These are phyloP conservation scores for Ajuga chamaepitys DNA, from an alignment of 257 asterid species.

Conservation along the genomic window DNA sequence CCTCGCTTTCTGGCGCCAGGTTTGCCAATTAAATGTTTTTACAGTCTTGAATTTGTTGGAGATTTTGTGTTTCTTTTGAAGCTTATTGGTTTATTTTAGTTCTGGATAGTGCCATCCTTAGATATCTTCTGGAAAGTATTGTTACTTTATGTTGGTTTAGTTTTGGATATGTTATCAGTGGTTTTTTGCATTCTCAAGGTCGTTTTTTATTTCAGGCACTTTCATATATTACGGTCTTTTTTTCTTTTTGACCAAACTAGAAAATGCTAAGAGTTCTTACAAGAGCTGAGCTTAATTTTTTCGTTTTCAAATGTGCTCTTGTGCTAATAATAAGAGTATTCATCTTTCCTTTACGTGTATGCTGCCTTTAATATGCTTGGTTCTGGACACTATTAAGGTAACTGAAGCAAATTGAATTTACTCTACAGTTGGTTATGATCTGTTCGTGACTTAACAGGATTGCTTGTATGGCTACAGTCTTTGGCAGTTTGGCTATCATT, in stretches of 20 bases:
- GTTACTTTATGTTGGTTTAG: not conserved
- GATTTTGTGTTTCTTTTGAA: not conserved
- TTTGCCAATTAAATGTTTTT: not conserved
- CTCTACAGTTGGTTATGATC: too few relatives aligned
- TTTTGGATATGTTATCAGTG: not conserved
- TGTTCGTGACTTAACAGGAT: too few relatives aligned
- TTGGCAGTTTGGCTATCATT: not conserved
- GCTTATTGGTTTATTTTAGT: not conserved
- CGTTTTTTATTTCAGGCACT: not conserved
- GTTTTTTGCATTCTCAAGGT: not conserved
- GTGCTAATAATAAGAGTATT: not conserved
- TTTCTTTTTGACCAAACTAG: too few relatives aligned
- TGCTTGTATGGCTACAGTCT: not conserved
- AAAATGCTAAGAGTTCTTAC: too few relatives aligned
- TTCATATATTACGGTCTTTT: too few relatives aligned
- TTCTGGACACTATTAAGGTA: not conserved
- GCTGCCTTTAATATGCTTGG: not conserved
- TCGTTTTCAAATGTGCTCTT: not conserved
- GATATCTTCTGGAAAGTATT: not conserved
- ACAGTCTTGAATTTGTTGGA: not conserved
- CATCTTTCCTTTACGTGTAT: not conserved
- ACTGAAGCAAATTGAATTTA: not conserved
- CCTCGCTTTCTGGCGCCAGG: slow-evolving; percentile 89
- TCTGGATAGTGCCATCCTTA: not conserved
- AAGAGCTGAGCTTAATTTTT: too few relatives aligned